Conservation (phyloP, 2,329 filamentous ascomycete genomes). For the Talaromyces amestolkiae region DNA sequence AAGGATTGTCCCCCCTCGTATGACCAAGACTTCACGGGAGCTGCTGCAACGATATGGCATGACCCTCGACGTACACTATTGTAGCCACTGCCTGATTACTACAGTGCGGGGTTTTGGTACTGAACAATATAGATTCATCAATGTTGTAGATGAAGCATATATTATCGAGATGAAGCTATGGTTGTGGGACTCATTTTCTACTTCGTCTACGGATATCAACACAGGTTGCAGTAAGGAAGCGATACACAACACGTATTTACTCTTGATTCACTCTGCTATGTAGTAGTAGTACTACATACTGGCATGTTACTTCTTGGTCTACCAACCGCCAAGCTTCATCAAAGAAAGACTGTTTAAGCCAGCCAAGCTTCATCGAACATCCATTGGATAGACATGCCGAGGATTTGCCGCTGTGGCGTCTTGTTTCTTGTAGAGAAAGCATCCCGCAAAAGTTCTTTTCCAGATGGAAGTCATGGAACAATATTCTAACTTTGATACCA, state of each 20-base stretch:
- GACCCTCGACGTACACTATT: not conserved
- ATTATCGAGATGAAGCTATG: not conserved
- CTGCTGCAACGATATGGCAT: not conserved
- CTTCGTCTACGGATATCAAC: not conserved
- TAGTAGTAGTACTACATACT: not conserved
- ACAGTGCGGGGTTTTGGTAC: not conserved
- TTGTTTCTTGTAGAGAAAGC: not conserved
- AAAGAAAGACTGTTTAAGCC: not conserved
- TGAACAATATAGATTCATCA: not conserved
- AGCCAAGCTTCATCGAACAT: not conserved
- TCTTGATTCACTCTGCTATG: too few relatives aligned
- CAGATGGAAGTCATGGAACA: not conserved
- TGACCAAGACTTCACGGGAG: not conserved
- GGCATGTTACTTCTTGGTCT: not conserved
- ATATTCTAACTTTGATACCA: not conserved
- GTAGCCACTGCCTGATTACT: not conserved
- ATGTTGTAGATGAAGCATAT: not conserved
- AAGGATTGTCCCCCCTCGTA: not conserved
- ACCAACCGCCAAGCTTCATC: not conserved
- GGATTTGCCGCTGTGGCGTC: conserved; percentile 2
- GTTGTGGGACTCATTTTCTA: not conserved
- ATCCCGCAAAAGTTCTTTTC: not conserved
- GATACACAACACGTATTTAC: not conserved
- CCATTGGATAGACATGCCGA: not conserved
- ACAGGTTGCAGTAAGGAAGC: not conserved